A percentile compares a stretch with the other conserved stretches of the same genome.
These are phyloP conservation scores for Poronia punctata DNA, from an alignment of 495 filamentous ascomycete species.

Conservation along the genomic window DNA sequence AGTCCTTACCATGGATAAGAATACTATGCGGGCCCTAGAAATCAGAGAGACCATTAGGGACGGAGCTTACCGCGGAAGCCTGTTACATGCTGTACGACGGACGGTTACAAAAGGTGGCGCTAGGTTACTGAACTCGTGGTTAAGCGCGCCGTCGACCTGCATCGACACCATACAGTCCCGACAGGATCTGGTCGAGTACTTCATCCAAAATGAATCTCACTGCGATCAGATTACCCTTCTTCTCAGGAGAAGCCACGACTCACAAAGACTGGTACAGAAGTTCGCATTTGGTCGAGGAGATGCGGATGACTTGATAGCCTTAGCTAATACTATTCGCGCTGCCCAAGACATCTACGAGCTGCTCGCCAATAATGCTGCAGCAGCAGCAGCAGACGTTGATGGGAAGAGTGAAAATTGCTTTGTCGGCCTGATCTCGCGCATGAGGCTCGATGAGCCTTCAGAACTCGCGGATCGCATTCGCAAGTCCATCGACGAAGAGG, in stretches of 20 bases:
- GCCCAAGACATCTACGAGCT: slow-evolving; percentile 58
- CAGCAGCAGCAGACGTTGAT: not conserved
- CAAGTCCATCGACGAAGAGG: slow-evolving; percentile 87
- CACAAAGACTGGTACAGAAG: slow-evolving; percentile 83
- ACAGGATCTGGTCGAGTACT: slow-evolving; percentile 72
- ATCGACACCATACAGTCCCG: slow-evolving; percentile 69
- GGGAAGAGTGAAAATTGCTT: slow-evolving; percentile 32
- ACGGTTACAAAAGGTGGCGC: slow-evolving; percentile 89
- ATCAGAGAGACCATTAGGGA: slow-evolving; percentile 80
- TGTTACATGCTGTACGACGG: slow-evolving; percentile 79
- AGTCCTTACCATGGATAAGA: slow-evolving; percentile 85
- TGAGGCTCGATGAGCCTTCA: slow-evolving; percentile 61
- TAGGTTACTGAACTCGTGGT: slow-evolving; percentile 69
- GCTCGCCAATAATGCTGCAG: slow-evolving; percentile 11
- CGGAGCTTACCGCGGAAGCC: slow-evolving; percentile 64
- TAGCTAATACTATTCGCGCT: slow-evolving; percentile 74
- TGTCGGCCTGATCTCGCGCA: slow-evolving; percentile 47
- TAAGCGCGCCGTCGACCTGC: slow-evolving; percentile 85
- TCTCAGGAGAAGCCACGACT: slow-evolving; percentile 75
- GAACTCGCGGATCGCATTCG: slow-evolving; percentile 63
- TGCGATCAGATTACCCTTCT: slow-evolving; percentile 59
- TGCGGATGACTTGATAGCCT: slow-evolving; percentile 79
- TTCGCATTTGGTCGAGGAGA: slow-evolving; percentile 90
- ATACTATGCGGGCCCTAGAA: slow-evolving; percentile 81
- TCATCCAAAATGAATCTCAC: slow-evolving; percentile 55